Conservation (phyloP, 2,329 filamentous ascomycete genomes). For the Alternaria ethzedia region DNA sequence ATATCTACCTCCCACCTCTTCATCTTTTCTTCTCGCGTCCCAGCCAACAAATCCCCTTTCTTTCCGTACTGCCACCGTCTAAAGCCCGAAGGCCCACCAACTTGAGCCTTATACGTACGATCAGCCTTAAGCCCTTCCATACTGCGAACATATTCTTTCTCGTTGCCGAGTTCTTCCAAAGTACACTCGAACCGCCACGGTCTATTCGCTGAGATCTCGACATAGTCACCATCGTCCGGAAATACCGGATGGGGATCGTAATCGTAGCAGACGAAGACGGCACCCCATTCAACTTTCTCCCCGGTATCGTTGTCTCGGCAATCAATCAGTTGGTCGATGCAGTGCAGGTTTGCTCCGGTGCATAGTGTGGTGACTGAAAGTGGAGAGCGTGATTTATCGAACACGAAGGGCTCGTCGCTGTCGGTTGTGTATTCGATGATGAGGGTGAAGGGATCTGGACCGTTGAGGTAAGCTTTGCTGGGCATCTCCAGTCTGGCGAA, state of each 20-base stretch:
- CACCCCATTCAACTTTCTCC: background rate
- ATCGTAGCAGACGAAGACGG: background rate
- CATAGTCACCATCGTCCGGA: background rate
- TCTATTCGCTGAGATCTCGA: fast-evolving
- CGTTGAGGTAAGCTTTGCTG: background rate
- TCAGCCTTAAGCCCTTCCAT: background rate
- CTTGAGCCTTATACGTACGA: background rate
- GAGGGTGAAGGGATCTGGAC: background rate
- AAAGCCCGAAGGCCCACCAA: fast-evolving
- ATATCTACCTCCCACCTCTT: background rate
- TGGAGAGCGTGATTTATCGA: background rate
- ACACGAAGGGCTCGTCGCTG: background rate
- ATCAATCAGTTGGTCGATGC: background rate
- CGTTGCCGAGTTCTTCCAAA: background rate
- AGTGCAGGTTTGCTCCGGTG: background rate
- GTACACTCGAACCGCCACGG: background rate
- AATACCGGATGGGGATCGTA: fast-evolving
- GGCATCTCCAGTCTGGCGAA: background rate
- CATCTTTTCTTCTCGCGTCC: background rate
- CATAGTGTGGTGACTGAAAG: background rate
- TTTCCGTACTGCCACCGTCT: background rate
- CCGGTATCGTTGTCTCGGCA: fast-evolving
- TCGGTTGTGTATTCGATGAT: background rate
- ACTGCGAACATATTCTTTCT: background rate
- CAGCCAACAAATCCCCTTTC: background rate